phyloP scores from a whole-genome alignment of 78 protist genomes.

The Cavenderia fasciculata region DNA sequence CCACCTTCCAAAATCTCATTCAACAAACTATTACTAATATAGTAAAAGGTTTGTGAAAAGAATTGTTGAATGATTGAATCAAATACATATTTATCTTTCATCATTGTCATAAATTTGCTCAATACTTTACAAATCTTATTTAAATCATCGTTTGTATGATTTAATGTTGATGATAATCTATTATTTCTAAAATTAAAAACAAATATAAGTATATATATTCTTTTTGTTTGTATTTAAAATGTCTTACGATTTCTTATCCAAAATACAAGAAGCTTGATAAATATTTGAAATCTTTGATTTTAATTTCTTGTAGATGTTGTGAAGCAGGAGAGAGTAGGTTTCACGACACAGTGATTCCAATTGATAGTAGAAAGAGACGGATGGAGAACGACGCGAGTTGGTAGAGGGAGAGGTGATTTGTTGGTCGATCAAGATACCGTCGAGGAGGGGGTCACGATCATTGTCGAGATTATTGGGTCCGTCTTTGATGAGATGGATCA shows the following conservation, averaged over 20 bases:
- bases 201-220: neutral
- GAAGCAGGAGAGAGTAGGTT: slow-evolving; percentile 40
- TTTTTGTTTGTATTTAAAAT: neutral
- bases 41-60: slow-evolving; percentile 62
- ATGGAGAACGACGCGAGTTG: slow-evolving; percentile 36
- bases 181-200: neutral
- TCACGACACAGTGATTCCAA: slow-evolving; percentile 26
- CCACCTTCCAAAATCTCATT: slow-evolving; percentile 7
- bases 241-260: slow-evolving; percentile 40
- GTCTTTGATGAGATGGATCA: slow-evolving; percentile 58
- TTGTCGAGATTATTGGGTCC: slow-evolving; percentile 67
- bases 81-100: slow-evolving; percentile 49
- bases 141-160: slow-evolving; percentile 30
- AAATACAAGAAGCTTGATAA: slow-evolving; percentile 12
- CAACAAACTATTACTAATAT: slow-evolving; percentile 24
- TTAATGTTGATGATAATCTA: slow-evolving; percentile 37
- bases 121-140: slow-evolving; percentile 52
- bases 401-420: neutral
- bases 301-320: slow-evolving; percentile 47
- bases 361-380: slow-evolving; percentile 20
- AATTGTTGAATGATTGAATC: slow-evolving; percentile 55
- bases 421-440: slow-evolving; percentile 26
- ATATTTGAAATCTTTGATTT: slow-evolving; percentile 34
- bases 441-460: slow-evolving; percentile 50
- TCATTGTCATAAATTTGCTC: slow-evolving; percentile 13